Conservation (phyloP, 2,329 filamentous ascomycete genomes). For the Rugonectria rugulosa region DNA sequence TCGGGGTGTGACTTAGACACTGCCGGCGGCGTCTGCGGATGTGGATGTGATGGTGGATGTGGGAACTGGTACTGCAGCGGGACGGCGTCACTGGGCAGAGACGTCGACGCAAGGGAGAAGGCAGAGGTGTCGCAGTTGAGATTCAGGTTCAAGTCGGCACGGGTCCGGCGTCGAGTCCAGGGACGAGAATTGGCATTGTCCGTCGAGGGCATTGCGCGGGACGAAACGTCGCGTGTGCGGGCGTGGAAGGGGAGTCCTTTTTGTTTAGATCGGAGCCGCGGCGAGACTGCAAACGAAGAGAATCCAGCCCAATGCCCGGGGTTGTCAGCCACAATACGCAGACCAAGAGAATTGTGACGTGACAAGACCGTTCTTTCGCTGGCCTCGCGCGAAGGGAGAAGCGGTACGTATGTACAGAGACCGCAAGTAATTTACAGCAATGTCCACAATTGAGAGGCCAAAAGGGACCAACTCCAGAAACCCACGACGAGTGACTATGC, state of each 20-base stretch:
- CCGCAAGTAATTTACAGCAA: conserved; percentile 13
- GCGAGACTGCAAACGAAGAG: conserved; percentile 18
- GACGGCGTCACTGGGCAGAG: conserved; percentile 30
- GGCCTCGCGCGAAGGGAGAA: conserved; percentile 26
- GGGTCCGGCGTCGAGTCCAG: conserved; percentile 34
- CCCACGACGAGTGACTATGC: conserved; percentile 3
- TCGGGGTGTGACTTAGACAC: conserved; percentile 34
- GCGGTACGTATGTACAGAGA: conserved; percentile 19
- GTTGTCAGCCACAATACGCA: conserved; percentile 37
- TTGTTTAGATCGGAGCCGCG: conserved; percentile 31
- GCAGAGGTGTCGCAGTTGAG: conserved; percentile 32
- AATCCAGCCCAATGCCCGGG: conserved; percentile 26
- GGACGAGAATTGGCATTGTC: conserved; percentile 37
- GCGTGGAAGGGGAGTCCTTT: conserved; percentile 30
- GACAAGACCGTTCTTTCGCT: conserved; percentile 32
- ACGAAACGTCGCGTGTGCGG: conserved; percentile 24
- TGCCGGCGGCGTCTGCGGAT: conserved; percentile 27
- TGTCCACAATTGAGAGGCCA: conserved; percentile 5
- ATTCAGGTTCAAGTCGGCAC: conserved; percentile 31
- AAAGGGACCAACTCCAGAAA: conserved; percentile 5
- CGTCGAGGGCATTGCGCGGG: conserved; percentile 31
- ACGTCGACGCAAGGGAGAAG: conserved; percentile 34
- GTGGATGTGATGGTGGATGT: conserved; percentile 4
- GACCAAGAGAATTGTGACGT: conserved; percentile 36
- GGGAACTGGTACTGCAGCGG: conserved; percentile 18